A percentile compares a stretch with the other conserved stretches of the same genome.
These are phyloP conservation scores for Aspergillus nomiae DNA, from an alignment of 2,329 filamentous ascomycete genomes.

Conservation along the genomic window DNA sequence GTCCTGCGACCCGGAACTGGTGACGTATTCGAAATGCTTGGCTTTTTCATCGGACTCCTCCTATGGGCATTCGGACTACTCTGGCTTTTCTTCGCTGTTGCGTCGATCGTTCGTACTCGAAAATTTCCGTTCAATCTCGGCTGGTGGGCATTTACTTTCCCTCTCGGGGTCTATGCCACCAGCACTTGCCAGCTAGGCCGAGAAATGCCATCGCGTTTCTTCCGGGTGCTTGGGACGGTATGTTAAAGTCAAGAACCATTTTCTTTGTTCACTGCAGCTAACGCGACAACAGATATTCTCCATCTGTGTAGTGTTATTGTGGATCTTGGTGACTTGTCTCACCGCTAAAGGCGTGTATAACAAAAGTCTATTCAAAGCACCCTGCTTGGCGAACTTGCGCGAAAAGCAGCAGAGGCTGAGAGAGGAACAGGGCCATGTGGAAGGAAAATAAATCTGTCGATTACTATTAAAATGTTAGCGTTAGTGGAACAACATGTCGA, in stretches of 20 bases:
- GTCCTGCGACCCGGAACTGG: conserved; percentile 26
- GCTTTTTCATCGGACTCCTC: conserved; percentile 32
- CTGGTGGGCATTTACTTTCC: conserved; percentile 62
- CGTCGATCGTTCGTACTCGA: conserved; percentile 26
- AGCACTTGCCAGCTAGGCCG: conserved; percentile 43
- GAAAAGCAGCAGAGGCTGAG: conserved; percentile 1
- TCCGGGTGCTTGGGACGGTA: conserved; percentile 55
- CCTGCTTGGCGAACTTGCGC: not conserved
- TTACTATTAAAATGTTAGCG: not conserved
- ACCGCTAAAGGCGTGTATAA: conserved; percentile 7
- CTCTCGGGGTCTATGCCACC: conserved; percentile 56
- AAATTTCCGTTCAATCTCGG: conserved; percentile 61
- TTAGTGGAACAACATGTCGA: too few relatives aligned
- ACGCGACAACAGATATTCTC: conserved; percentile 4
- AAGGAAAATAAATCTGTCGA: not conserved
- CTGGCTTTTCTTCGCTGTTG: conserved; percentile 37
- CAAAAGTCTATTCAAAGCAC: conserved; percentile 6
- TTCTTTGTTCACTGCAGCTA: not conserved
- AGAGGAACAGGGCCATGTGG: not conserved
- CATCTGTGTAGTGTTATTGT: conserved; percentile 7
- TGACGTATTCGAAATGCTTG: conserved; percentile 29
- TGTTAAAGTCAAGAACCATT: not conserved
- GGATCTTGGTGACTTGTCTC: conserved; percentile 5
- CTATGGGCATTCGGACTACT: conserved; percentile 37
- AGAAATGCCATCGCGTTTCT: conserved; percentile 57